Evolutionary conservation across 202 grass and related monocot species (phyloP).

Genomic region (Cymbopogon flexuosus): DNA sequence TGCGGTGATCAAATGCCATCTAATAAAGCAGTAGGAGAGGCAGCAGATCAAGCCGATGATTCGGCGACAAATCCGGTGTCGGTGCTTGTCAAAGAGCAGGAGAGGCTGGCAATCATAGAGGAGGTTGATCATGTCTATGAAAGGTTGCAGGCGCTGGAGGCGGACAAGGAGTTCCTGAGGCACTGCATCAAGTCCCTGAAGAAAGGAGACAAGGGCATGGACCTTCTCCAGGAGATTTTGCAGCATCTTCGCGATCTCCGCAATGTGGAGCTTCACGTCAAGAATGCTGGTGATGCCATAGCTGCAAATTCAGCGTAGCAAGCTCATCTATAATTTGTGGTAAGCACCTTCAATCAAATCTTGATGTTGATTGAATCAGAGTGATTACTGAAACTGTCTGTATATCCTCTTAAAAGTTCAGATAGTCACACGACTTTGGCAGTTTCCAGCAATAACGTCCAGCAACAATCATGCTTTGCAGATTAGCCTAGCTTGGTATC

Average conservation of each 20-base stretch:
- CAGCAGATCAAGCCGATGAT: slow-evolving; percentile 6
- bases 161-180: slow-evolving; percentile 91
- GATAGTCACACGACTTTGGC: background rate
- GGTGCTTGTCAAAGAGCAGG: slow-evolving; percentile 34
- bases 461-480: slow-evolving; percentile 36
- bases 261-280: slow-evolving; percentile 65
- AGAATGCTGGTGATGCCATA: slow-evolving; percentile 46
- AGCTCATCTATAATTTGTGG: background rate
- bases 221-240: slow-evolving; percentile 87
- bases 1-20: background rate
- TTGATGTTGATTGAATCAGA: background rate
- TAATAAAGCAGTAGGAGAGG: background rate
- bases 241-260: slow-evolving; percentile 87
- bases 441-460: background rate
- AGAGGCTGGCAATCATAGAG: slow-evolving; percentile 61
- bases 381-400: background rate
- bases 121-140: slow-evolving; percentile 83
- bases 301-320: slow-evolving; percentile 40
- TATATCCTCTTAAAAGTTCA: slow-evolving; percentile 10
- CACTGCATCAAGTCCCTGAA: slow-evolving; percentile 95
- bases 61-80: slow-evolving; percentile 23
- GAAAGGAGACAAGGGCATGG: slow-evolving; percentile 76
- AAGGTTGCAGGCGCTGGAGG: slow-evolving; percentile 79
- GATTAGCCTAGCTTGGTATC: slow-evolving; percentile 20
- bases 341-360: background rate